phyloP scores from a whole-genome alignment of 306 rosid genomes.

The Castanea sativa region DNA sequence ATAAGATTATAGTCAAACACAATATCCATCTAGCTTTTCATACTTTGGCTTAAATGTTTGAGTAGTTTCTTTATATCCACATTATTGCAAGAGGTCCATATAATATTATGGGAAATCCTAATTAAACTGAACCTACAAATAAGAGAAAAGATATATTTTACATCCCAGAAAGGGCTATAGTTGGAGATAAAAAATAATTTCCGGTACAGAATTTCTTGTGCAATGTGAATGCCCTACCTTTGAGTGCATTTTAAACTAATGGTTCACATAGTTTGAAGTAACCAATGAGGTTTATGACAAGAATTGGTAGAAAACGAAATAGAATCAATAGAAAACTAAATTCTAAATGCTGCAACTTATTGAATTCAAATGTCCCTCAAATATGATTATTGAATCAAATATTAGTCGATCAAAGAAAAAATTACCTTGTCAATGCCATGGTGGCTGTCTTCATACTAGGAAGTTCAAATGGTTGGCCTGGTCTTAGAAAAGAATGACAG shows the following conservation, averaged over 20 bases:
- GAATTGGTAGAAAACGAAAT: background rate
- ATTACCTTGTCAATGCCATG: conserved; percentile 58
- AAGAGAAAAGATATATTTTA: background rate
- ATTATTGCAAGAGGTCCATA: background rate
- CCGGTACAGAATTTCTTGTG: background rate
- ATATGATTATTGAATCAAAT: background rate
- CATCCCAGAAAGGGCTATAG: background rate
- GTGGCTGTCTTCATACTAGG: conserved; percentile 48
- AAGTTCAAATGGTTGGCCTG: conserved; percentile 43
- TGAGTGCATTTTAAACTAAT: background rate
- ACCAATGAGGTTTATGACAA: background rate
- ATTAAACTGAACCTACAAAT: background rate
- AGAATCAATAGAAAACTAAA: background rate
- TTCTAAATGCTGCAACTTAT: background rate
- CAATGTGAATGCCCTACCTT: background rate
- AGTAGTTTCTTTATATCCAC: background rate
- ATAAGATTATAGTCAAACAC: background rate
- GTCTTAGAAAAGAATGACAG: conserved; percentile 55
- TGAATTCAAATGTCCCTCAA: background rate
- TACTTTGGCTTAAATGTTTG: background rate
- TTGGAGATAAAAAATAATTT: background rate
- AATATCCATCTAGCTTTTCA: background rate
- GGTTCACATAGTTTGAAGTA: background rate
- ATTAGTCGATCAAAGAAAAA: background rate
- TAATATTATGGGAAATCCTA: background rate